Conservation (phyloP, 2,329 filamentous ascomycete species). For the Colletotrichum camelliae region DNA sequence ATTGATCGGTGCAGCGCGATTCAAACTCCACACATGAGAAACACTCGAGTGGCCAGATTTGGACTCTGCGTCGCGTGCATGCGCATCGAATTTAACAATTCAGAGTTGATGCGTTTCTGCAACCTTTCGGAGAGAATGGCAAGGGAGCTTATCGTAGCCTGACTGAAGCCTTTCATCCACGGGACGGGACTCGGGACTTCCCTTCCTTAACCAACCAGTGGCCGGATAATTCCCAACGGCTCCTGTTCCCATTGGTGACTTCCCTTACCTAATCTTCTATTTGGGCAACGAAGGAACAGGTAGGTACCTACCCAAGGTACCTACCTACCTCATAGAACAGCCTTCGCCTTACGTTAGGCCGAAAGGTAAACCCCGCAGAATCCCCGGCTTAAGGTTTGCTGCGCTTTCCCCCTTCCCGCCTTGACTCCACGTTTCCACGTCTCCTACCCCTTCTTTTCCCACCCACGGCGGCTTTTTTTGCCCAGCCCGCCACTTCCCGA, state of each 20-base stretch:
- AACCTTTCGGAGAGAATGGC: background rate
- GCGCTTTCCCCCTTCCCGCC: background rate
- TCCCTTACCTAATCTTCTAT: background rate
- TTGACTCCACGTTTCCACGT: background rate
- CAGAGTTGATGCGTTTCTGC: background rate
- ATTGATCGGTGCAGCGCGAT: background rate
- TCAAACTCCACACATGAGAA: background rate
- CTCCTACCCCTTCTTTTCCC: background rate
- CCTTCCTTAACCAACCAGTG: background rate
- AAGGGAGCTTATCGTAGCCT: background rate
- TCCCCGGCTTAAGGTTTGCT: background rate
- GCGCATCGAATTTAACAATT: background rate
- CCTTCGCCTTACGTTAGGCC: background rate
- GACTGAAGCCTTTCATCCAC: background rate
- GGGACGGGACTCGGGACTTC: background rate
- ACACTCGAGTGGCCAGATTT: background rate
- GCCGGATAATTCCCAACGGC: background rate
- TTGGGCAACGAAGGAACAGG: background rate
- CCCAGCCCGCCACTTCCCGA: conserved; percentile 16
- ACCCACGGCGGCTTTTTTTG: background rate
- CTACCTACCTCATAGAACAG: background rate
- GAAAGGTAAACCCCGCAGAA: background rate
- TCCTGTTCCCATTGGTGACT: background rate
- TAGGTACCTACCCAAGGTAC: no score
- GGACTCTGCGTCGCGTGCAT: background rate